Base-by-base conservation (phyloP, 2,329 filamentous ascomycete species). In the Beauveria sp. region DNA sequence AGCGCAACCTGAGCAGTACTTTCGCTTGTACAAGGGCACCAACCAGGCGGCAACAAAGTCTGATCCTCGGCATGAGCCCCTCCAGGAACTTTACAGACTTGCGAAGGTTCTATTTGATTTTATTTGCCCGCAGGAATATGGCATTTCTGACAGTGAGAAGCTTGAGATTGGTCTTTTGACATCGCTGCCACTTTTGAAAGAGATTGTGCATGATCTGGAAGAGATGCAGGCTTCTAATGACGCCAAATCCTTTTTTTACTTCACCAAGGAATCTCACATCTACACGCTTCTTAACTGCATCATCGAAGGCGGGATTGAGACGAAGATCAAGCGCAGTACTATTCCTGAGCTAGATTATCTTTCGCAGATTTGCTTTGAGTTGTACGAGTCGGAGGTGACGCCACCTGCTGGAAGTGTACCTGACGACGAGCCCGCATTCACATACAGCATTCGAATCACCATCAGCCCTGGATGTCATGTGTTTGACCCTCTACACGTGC, bases 221-320 rank as follows among this genome's bases (percentile, higher is more conserved):
- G 92, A 97, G 75, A 91, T 97, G 74, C 94, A 99, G 75, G 93
- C 94, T 3, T 96, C 91, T 0, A 88, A 93, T 58, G 90, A 96
- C 66, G 92, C 92, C 50, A 97, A 97, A 72, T 93, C 89, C 2
- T 97, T 97, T 79, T 91, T 97, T 76, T 99, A 99, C 77, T 99
- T 99, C 75, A 99, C 94, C 65, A 99, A 99, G 75, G 94, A 99
- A 75, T 96, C 91, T 0, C 94, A 99, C 73, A 97, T 99, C 65
- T 99, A 99, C 77, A 99, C 94, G 5, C 83, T 99, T 5, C 84
- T 99, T 62, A 99, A 99, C 74, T 97, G 93, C 73, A 97, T 99
- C 67, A 84, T 99, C 28, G 94, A 99, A 73, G 94, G 96, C 63
- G 96, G 94, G 34, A 90, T 99, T 66, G 90, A 96, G 70, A 97